Base-by-base conservation (phyloP, 2,329 filamentous ascomycete genomes). In the Diaporthe vaccinii region DNA sequence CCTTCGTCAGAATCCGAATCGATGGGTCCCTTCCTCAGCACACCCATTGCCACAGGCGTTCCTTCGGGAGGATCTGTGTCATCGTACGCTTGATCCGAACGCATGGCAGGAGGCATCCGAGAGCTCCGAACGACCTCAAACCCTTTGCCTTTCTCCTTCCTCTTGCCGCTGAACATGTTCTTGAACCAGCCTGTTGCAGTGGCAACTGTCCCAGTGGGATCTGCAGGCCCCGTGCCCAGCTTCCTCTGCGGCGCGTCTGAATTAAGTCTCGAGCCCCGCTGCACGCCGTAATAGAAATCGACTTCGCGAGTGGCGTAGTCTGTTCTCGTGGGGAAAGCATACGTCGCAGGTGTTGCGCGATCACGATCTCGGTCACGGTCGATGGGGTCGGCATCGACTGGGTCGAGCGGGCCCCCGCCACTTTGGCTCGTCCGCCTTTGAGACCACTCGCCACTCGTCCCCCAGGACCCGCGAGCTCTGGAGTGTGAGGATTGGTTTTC, bases 101-200 rank as follows among this genome's bases (percentile, higher is more conserved):
- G 89, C 87, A 95, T 93, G 75, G 93, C 92, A 9, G 94, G 93
- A 3, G 95, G 95, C 86, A 97, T 95, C 73, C 96, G 91, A 10
- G 95, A 91, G 82, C 96, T 98, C 80, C 97, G 89, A 22, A 99
- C 96, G 7, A 99, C 97, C 83, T 98, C 97, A 79, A 99, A 99
- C 0, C 97, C 97, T 84, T 98, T 98, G 78, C 93, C 93, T 84
- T 97, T 98, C 78, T 98, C 96, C 82, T 98, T 98, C 9, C 92
- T 95, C 85, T 97, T 98, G 22, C 93, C 94, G 17, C 92, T 93
- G 75, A 98, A 90, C 8, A 98, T 82, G 71, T 89, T 90, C 79
- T 94, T 93, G 83, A 98, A 91, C 95, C 96, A 99, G 6, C 95
- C 95, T 0, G 94, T 93, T 0, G 97, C 96, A 10, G 94, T 96